Percentiles rank a stretch among this genome's conserved stretches.
Conservation (phyloP, 495 filamentous ascomycete genomes). For the Trichoderma gamsii region DNA sequence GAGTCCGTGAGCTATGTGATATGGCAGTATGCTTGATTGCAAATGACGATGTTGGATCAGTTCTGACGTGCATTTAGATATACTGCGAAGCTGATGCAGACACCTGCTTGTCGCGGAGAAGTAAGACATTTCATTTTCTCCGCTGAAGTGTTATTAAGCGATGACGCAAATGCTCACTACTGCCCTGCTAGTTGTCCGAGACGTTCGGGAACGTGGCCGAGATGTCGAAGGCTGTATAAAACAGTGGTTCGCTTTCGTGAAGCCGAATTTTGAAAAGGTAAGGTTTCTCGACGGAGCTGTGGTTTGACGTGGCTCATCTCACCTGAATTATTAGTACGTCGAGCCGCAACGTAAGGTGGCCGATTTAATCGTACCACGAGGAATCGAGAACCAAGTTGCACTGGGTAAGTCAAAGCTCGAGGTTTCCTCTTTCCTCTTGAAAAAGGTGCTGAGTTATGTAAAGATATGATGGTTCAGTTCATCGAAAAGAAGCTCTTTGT, state of each 20-base stretch:
- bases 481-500: conserved; percentile 75
- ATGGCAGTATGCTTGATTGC: conserved; percentile 59
- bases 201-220: conserved; percentile 75
- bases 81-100: conserved; percentile 96
- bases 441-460: not conserved
- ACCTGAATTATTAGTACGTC: conserved; percentile 54
- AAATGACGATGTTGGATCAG: not conserved
- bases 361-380: conserved; percentile 91
- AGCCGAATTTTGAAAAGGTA: conserved; percentile 79
- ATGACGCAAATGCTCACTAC: not conserved
- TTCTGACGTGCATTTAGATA: conserved; percentile 45
- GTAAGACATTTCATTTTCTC: conserved; percentile 43
- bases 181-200: conserved; percentile 60
- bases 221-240: conserved; percentile 94
- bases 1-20: conserved; percentile 82
- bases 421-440: conserved; percentile 6
- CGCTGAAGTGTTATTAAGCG: not conserved
- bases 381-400: conserved; percentile 87
- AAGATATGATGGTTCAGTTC: conserved; percentile 85
- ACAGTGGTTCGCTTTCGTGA: conserved; percentile 94
- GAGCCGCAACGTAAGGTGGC: conserved; percentile 83
- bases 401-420: conserved; percentile 53
- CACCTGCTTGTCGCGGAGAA: conserved; percentile 83
- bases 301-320: not conserved
- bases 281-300: conserved; percentile 11